phyloP scores from a whole-genome alignment of 139 green algal species.

The Chlorella sp. region DNA sequence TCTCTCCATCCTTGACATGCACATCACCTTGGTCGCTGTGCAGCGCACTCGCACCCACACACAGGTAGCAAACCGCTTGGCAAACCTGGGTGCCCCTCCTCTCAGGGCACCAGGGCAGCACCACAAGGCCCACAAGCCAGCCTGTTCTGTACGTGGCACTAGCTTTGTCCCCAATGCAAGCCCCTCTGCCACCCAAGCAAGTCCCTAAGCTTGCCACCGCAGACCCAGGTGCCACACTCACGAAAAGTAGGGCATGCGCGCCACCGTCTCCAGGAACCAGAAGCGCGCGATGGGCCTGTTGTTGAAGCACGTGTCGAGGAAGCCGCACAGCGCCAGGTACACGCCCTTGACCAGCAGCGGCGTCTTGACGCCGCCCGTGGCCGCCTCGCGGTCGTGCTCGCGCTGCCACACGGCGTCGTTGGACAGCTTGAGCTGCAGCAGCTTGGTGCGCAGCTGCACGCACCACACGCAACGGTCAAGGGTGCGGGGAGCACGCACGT shows the following conservation, averaged over 20 bases:
- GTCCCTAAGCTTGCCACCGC: constrained; percentile 90
- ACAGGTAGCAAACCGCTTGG: too few species aligned
- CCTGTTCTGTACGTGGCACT: too few species aligned
- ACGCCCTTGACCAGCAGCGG: too few species aligned
- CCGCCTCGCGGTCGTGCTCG: constrained; percentile 51
- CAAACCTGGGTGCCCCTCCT: too few species aligned
- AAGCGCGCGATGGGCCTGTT: constrained; percentile 68
- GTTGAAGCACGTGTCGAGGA: constrained; percentile 69
- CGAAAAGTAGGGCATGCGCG: constrained; percentile 88
- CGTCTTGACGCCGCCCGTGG: constrained; percentile 26
- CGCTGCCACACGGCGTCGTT: constrained; percentile 70
- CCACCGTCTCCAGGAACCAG: constrained; percentile 67
- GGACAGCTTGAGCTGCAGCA: constrained; percentile 63
- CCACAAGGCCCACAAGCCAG: too few species aligned
- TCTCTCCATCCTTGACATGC: too few species aligned
- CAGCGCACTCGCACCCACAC: too few species aligned
- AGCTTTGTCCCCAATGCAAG: constrained; percentile 22
- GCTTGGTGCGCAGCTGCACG: constrained; percentile 30
- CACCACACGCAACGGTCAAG: not conserved
- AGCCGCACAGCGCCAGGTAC: constrained; percentile 61
- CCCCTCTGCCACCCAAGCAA: constrained; percentile 80
- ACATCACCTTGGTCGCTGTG: too few species aligned
- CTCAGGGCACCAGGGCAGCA: too few species aligned
- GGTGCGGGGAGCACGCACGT: too few species aligned
- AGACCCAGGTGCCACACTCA: constrained; percentile 91